Conservation (phyloP, 352 stramenopile species). For the Phytophthora litchii region DNA sequence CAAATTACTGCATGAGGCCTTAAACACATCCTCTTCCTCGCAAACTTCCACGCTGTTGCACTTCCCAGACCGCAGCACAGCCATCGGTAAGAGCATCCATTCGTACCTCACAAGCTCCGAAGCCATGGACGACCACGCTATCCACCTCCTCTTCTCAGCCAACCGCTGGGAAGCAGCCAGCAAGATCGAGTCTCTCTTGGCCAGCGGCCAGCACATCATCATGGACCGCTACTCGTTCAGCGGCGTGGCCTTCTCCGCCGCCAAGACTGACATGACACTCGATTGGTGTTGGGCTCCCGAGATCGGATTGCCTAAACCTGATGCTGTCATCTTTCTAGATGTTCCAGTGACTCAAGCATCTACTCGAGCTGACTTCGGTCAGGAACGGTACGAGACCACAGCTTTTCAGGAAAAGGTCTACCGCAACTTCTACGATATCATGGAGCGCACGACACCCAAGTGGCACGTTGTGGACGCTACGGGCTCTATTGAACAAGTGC, state of each 20-base stretch:
- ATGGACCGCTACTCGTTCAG: slow-evolving; percentile 98
- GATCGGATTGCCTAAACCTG: slow-evolving; percentile 95
- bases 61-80: slow-evolving; percentile 85
- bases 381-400: slow-evolving; percentile 92
- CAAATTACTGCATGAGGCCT: slow-evolving; percentile 80
- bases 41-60: slow-evolving; percentile 57
- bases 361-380: slow-evolving; percentile 93
- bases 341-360: slow-evolving; percentile 91
- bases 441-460: slow-evolving; percentile 40
- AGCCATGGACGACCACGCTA: slow-evolving; percentile 95
- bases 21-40: slow-evolving; percentile 37
- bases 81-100: slow-evolving; percentile 98
- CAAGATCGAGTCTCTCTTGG: slow-evolving; percentile 72
- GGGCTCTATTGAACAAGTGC: slow-evolving; percentile 76
- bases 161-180: slow-evolving; percentile 98
- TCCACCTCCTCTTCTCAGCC: slow-evolving; percentile 99
- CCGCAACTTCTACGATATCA: slow-evolving; percentile 79
- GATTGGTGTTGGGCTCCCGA: slow-evolving; percentile 99
- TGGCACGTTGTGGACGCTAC: slow-evolving; percentile 87
- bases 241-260: slow-evolving; percentile 97
- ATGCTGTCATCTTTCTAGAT: slow-evolving; percentile 98
- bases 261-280: slow-evolving; percentile 94
- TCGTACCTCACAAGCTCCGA: slow-evolving; percentile 92
- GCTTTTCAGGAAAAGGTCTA: slow-evolving; percentile 90
- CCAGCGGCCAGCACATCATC: slow-evolving; percentile 91